phyloP scores from a whole-genome alignment of 2,329 filamentous ascomycete genomes.

The Neopestalotiopsis sp. region DNA sequence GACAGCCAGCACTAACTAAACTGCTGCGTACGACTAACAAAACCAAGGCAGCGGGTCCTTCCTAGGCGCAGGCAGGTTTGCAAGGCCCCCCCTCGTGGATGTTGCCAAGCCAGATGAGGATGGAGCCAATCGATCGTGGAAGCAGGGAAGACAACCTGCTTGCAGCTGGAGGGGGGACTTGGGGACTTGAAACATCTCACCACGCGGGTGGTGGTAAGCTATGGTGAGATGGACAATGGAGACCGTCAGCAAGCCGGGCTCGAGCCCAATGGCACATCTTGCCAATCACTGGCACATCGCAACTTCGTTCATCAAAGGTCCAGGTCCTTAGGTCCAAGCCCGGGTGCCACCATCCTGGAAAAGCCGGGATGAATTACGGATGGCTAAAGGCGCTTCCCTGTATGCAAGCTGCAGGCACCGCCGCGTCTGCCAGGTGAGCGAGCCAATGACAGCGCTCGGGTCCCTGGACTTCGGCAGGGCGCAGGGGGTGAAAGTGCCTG shows the following conservation, averaged over 20 bases:
- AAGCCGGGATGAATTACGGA: neutral
- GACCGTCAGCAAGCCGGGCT: neutral
- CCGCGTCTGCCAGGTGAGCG: neutral
- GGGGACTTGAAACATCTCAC: neutral
- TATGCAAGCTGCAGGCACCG: slow-evolving; percentile 17
- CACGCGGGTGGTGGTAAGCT: neutral
- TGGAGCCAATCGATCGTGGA: neutral
- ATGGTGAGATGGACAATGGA: neutral
- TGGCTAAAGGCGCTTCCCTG: neutral
- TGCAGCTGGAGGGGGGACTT: neutral
- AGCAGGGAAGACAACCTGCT: neutral
- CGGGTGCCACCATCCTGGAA: neutral
- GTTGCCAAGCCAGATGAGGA: neutral
- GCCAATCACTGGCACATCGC: neutral
- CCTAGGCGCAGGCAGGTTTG: neutral
- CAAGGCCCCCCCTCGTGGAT: neutral
- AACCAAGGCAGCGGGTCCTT: neutral
- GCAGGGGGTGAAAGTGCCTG: slow-evolving; percentile 15
- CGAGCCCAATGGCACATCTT: neutral
- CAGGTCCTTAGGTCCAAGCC: neutral
- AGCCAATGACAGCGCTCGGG: slow-evolving; percentile 8
- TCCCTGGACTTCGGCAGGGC: slow-evolving; percentile 7
- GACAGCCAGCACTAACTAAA: neutral
- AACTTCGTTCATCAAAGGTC: neutral
- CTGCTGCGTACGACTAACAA: neutral